A percentile compares a stretch with the other conserved stretches of the same genome.
phyloP scores from a whole-genome alignment of 768 basidiomycete genomes.

The Calocybe indica region DNA sequence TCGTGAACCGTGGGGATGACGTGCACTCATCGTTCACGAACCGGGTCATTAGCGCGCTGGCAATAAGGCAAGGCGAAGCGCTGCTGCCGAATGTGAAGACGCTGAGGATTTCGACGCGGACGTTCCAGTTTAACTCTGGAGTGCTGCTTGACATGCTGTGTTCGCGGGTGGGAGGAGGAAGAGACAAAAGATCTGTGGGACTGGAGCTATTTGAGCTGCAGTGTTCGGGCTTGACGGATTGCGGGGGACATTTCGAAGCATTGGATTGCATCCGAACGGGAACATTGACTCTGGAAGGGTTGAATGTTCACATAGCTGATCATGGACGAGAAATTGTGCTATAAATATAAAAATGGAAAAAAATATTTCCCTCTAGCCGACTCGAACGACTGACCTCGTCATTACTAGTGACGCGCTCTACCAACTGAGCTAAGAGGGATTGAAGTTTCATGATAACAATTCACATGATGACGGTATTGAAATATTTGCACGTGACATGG shows the following conservation, averaged over 20 bases:
- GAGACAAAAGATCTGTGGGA: neutral
- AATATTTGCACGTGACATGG: conserved; percentile 9
- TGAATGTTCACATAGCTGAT: too few species aligned
- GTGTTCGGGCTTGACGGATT: neutral
- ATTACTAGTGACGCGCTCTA: conserved; percentile 56
- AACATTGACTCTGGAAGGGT: neutral
- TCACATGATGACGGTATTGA: neutral
- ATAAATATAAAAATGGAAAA: too few species aligned
- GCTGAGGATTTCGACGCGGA: conserved; percentile 5
- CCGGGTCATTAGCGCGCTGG: conserved; percentile 1
- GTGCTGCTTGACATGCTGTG: conserved; percentile 4
- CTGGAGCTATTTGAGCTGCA: neutral
- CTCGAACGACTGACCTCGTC: conserved; percentile 65
- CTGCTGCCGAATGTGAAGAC: conserved; percentile 3
- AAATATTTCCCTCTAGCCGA: conserved; percentile 37
- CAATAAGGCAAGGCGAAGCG: neutral
- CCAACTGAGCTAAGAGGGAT: conserved; percentile 12
- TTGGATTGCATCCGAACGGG: conserved; percentile 1
- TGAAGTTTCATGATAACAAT: too few species aligned
- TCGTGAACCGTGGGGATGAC: conserved; percentile 6
- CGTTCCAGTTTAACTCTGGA: conserved; percentile 2
- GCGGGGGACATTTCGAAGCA: neutral
- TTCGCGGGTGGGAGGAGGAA: conserved; percentile 5
- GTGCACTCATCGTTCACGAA: conserved; percentile 6
- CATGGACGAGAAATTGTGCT: too few species aligned